A percentile compares a stretch with the other conserved stretches of the same genome.
Evolutionary conservation across 768 basidiomycete genomes (phyloP).

Genomic region (Panaeolus papilionaceus): DNA sequence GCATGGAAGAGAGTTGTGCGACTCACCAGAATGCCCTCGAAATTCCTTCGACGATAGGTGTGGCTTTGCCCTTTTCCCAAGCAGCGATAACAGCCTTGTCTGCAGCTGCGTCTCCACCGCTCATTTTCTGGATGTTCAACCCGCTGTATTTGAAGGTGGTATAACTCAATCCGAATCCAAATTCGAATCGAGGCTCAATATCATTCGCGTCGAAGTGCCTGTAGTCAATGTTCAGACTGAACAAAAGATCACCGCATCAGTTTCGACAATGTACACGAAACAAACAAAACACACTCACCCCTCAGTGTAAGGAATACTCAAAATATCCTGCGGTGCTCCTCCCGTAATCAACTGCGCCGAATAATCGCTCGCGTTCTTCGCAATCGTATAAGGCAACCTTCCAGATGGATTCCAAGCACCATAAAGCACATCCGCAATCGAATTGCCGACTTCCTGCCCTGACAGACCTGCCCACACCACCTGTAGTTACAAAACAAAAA

Average conservation of each 20-base stretch:
- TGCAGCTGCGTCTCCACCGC: conserved; percentile 42
- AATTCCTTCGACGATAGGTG: conserved; percentile 61
- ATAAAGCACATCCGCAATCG: conserved; percentile 74
- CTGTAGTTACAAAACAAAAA: conserved; percentile 27
- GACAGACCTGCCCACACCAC: conserved; percentile 71
- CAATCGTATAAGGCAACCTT: conserved; percentile 77
- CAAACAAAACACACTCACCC: conserved; percentile 41
- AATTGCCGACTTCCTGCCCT: conserved; percentile 75
- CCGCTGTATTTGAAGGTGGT: conserved; percentile 77
- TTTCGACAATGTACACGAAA: too few species aligned
- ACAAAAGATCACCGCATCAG: too few species aligned
- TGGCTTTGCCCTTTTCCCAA: conserved; percentile 68
- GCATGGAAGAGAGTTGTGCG: neutral
- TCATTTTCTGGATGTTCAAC: conserved; percentile 54
- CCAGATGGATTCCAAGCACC: conserved; percentile 74
- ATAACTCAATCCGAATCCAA: conserved; percentile 91
- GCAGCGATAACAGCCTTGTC: conserved; percentile 41
- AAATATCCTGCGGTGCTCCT: conserved; percentile 41
- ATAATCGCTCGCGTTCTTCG: conserved; percentile 64
- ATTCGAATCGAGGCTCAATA: conserved; percentile 84
- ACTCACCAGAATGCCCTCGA: conserved; percentile 64
- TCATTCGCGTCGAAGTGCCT: conserved; percentile 72
- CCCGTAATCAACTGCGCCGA: conserved; percentile 52
- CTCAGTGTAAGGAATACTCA: conserved; percentile 65
- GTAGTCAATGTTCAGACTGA: conserved; percentile 71